phyloP scores from a whole-genome alignment of 345 rosid species.

The Moringa oleifera region DNA sequence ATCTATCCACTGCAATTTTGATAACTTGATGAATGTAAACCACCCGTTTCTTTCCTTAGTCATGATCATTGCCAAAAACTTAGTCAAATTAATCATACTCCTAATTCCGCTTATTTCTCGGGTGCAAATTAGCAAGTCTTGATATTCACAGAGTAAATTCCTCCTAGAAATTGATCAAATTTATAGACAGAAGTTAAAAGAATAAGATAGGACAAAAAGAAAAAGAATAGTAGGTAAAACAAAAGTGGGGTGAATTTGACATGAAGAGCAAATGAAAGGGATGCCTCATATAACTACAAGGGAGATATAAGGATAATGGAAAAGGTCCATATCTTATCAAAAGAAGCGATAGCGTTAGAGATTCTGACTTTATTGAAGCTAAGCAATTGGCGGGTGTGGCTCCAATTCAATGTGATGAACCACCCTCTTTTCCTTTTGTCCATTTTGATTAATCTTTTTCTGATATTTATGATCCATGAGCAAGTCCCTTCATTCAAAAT shows the following conservation, averaged over 20 bases:
- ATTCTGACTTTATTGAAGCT: conserved; percentile 30
- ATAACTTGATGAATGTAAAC: not conserved
- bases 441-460: not conserved
- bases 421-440: not conserved
- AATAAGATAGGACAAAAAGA: too few relatives aligned
- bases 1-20: not conserved
- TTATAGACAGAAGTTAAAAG: too few relatives aligned
- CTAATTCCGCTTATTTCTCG: too few relatives aligned
- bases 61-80: too few relatives aligned
- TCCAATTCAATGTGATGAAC: conserved; percentile 15
- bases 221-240: not conserved
- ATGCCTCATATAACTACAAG: not conserved
- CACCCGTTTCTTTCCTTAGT: not conserved
- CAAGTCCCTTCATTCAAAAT: conserved; percentile 8
- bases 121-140: too few relatives aligned
- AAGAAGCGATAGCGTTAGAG: too few relatives aligned
- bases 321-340: conserved; percentile 40
- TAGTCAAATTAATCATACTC: too few relatives aligned
- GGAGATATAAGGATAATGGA: conserved; percentile 25
- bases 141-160: too few relatives aligned
- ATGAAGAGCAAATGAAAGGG: conserved; percentile 9
- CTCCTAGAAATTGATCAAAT: too few relatives aligned
- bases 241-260: not conserved
- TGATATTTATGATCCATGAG: conserved; percentile 8
- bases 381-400: conserved; percentile 24